Evolutionary conservation across 2,329 filamentous ascomycete species (phyloP), one percentile per base, ranked within the genome.

Genomic region (Chrysoporthe austroafricana): DNA sequence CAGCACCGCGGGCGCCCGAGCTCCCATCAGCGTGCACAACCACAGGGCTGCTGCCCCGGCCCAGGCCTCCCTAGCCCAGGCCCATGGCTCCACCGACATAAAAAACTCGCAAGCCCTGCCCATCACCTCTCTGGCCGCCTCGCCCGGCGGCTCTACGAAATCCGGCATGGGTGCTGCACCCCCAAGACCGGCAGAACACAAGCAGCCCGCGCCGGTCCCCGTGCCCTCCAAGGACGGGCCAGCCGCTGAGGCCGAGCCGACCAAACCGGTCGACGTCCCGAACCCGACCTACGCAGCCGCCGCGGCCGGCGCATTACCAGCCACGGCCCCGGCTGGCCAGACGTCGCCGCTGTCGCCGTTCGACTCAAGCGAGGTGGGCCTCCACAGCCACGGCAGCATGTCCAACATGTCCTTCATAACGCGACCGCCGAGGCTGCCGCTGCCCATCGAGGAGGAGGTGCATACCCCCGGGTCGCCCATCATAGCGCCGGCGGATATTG

Each of bases 381-480:
- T 84, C 70, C 76, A 85, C 62, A 79, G 83, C 66, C 85, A 84
- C 70, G 85, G 79, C 77, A 90, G 88, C 74, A 78, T 90, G 72
- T 88, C 87, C 71, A 86, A 88, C 72, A 85, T 90, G 81, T 84
- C 84, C 56, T 90, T 89, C 74, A 80, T 87, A 74, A 83, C 85
- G 68, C 86, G 91, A n/a, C 95, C 95, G 58, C 95, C 95, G 62
- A 91, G 95, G 69, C 84, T 98, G 74, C 95, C 95, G 68, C 87
- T 98, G 68, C 94, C 95, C 65, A 97, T 98, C 74, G 94, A 96
- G 74, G 93, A 97, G 82, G 94, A 97, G 77, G 86, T 92, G 16
- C 90, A 96, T 73, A 93, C 91, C 0, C 95, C 95, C 1, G 94
- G 94, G 36, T 97, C 94, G 57, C 95, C 95, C 64, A 95, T 97